Evolutionary conservation across 345 rosid species (phyloP).

Genomic region (Brassica nigra): DNA sequence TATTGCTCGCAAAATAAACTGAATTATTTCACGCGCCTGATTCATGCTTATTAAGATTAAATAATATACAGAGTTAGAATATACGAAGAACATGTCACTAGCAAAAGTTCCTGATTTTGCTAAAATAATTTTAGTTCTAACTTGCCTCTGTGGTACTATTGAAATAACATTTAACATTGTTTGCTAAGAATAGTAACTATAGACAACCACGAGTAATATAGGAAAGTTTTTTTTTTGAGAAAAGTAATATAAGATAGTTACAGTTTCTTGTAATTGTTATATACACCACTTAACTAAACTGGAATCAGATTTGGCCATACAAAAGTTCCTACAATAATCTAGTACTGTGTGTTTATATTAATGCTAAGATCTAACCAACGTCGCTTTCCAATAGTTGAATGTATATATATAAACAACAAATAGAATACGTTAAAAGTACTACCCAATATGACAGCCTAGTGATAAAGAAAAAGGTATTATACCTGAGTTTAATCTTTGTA

Average conservation of each 20-base stretch:
- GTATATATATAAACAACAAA: constrained; percentile 27
- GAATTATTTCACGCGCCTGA: constrained; percentile 19
- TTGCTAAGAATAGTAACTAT: background rate
- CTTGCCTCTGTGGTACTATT: background rate
- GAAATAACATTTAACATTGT: background rate
- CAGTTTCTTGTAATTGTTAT: constrained; percentile 1
- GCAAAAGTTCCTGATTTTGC: background rate
- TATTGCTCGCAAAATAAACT: background rate
- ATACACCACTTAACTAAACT: background rate
- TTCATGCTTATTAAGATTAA: background rate
- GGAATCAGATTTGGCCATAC: background rate
- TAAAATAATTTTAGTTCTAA: background rate
- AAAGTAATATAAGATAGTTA: background rate
- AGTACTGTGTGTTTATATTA: background rate
- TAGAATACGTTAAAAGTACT: constrained; percentile 23
- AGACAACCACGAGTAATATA: constrained; percentile 6
- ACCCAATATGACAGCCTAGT: constrained; percentile 9
- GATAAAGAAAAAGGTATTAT: background rate
- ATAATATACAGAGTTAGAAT: background rate
- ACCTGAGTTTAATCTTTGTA: background rate
- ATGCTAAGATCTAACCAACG: constrained; percentile 18
- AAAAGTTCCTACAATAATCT: constrained; percentile 4
- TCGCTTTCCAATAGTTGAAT: constrained; percentile 8
- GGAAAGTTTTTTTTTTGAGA: too few species aligned
- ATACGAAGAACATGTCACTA: background rate